These are phyloP conservation scores for Xylariaceae sp. DNA, from an alignment of 2,329 filamentous ascomycete genomes.

Conservation along the genomic window DNA sequence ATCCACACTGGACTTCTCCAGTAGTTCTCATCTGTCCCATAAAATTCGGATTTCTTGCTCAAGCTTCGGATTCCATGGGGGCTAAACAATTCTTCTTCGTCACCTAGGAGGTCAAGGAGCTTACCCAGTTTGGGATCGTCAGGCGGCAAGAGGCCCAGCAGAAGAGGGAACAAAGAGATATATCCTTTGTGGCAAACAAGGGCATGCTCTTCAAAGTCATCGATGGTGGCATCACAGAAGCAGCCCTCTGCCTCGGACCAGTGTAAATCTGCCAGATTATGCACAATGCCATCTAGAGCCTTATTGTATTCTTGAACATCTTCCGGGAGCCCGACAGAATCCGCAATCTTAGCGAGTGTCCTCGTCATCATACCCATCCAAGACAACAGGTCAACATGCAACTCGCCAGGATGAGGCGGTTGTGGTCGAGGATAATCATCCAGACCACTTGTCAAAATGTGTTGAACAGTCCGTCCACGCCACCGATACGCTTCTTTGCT, in stretches of 20 bases:
- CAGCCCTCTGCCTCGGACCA: slow-evolving; percentile 82
- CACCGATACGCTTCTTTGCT: slow-evolving; percentile 93
- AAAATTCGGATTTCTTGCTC: slow-evolving; percentile 81
- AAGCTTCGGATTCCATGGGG: slow-evolving; percentile 86
- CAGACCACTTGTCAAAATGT: slow-evolving; percentile 90
- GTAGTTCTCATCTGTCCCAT: slow-evolving; percentile 94
- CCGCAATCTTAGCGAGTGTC: slow-evolving; percentile 80
- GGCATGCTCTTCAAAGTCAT: slow-evolving; percentile 88
- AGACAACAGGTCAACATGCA: slow-evolving; percentile 91
- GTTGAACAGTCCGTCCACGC: slow-evolving; percentile 85
- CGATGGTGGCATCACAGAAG: slow-evolving; percentile 94
- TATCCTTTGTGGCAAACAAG: slow-evolving; percentile 98
- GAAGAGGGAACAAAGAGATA: slow-evolving; percentile 89
- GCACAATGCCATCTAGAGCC: slow-evolving; percentile 76
- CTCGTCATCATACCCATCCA: slow-evolving; percentile 98
- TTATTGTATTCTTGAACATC: slow-evolving; percentile 75
- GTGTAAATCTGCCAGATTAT: slow-evolving; percentile 90
- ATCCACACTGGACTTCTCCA: slow-evolving; percentile 96
- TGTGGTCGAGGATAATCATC: slow-evolving; percentile 96
- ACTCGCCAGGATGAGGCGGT: slow-evolving; percentile 92
- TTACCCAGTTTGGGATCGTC: slow-evolving; percentile 77
- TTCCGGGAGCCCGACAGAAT: slow-evolving; percentile 74
- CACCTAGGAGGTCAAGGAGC: slow-evolving; percentile 76
- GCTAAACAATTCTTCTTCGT: slow-evolving; percentile 89
- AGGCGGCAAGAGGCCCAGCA: slow-evolving; percentile 78